phyloP scores from a whole-genome alignment of 306 rosid genomes.

The Quercus aquifolioides region DNA sequence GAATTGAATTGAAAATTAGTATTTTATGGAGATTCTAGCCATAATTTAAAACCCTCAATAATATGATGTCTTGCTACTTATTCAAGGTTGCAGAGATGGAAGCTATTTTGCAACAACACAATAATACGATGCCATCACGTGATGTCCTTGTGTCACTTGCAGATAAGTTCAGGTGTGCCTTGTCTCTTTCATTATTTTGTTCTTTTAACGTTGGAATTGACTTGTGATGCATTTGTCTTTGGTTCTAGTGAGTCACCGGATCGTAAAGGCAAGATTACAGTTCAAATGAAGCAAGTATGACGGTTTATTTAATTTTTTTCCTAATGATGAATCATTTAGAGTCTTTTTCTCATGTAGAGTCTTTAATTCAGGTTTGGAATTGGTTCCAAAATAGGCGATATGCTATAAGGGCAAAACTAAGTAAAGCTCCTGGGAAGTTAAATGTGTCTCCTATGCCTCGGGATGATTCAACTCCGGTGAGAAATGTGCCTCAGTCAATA shows the following conservation, averaged over 20 bases:
- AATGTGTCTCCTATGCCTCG: conserved; percentile 71
- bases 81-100: conserved; percentile 90
- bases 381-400: conserved; percentile 98
- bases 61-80: conserved; percentile 12
- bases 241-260: conserved; percentile 66
- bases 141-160: conserved; percentile 77
- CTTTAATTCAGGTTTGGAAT: conserved; percentile 81
- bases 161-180: conserved; percentile 82
- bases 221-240: conserved; percentile 14
- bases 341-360: conserved; percentile 24
- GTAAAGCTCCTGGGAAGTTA: conserved; percentile 79
- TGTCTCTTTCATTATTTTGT: conserved; percentile 15
- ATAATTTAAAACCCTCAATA: neutral
- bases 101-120: conserved; percentile 71
- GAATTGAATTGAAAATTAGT: neutral
- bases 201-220: conserved; percentile 7
- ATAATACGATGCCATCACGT: conserved; percentile 79
- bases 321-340: neutral
- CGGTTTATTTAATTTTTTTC: conserved; percentile 17
- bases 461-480: conserved; percentile 55
- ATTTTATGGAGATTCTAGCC: neutral
- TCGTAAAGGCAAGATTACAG: conserved; percentile 86
- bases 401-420: conserved; percentile 82
- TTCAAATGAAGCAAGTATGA: conserved; percentile 96
- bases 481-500: conserved; percentile 61